Evolutionary conservation across 805 yeast species (phyloP).

Genomic region (Ogataea corticis): DNA sequence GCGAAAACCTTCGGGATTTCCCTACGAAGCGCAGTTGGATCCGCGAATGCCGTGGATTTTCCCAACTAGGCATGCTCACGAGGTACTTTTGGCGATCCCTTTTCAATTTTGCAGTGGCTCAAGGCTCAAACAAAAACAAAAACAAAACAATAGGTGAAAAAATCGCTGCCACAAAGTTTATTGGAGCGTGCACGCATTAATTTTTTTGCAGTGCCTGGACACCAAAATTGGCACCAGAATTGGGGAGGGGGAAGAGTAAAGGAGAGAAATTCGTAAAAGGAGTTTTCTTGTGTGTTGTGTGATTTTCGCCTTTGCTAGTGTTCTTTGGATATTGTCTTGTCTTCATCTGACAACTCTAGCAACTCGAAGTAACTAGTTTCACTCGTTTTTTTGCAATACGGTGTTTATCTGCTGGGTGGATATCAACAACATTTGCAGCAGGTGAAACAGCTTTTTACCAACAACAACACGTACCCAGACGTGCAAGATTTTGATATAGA

Average conservation of each 20-base stretch:
- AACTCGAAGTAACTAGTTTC: not conserved
- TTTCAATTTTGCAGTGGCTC: not conserved
- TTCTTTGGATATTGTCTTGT: constrained; percentile 1
- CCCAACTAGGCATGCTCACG: not conserved
- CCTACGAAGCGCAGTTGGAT: not conserved
- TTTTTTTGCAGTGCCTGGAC: not conserved
- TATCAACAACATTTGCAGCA: not conserved
- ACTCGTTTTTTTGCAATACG: not conserved
- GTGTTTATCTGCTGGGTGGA: constrained; percentile 6
- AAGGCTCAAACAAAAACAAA: constrained; percentile 4
- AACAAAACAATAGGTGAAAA: constrained; percentile 1
- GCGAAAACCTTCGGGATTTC: not conserved
- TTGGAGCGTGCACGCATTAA: not conserved
- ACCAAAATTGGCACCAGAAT: not conserved
- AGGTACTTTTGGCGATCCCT: constrained; percentile 3
- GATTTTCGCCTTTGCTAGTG: not conserved
- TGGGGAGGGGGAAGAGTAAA: not conserved
- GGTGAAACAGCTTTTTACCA: not conserved
- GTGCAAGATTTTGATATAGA: not conserved
- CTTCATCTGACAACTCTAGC: no score
- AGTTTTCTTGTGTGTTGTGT: not conserved
- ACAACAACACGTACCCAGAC: constrained; percentile 3
- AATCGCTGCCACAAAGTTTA: not conserved
- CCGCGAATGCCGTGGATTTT: not conserved
- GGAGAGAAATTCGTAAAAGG: not conserved